Conservation (phyloP, 2,329 filamentous ascomycete species). For the Lizonia empirigonia region DNA sequence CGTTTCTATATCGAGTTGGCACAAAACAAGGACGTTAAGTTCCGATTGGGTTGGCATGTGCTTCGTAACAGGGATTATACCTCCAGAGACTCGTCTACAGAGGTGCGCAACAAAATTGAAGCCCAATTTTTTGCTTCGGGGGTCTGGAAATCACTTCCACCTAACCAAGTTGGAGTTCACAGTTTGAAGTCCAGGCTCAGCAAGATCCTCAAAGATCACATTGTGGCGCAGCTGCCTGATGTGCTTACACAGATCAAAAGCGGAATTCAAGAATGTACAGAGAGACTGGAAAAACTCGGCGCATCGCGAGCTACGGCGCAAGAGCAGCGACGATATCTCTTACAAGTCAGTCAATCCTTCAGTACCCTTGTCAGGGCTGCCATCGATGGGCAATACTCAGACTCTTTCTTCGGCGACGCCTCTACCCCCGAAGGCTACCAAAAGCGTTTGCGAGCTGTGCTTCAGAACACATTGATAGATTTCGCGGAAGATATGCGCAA, state of each 20-base stretch:
- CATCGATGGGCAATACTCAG: constrained; percentile 52
- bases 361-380: constrained; percentile 53
- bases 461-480: constrained; percentile 28
- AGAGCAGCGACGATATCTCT: constrained; percentile 58
- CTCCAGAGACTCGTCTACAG: constrained; percentile 25
- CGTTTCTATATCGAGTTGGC: constrained; percentile 46
- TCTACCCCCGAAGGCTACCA: constrained; percentile 20
- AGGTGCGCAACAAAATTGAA: constrained; percentile 50
- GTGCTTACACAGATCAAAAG: constrained; percentile 35
- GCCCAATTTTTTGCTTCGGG: constrained; percentile 41
- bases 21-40: constrained; percentile 47
- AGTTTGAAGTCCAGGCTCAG: constrained; percentile 27
- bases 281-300: constrained; percentile 55
- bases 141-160: constrained; percentile 46
- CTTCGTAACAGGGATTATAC: constrained; percentile 54
- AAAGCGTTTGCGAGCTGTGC: constrained; percentile 27
- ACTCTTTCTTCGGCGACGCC: constrained; percentile 55
- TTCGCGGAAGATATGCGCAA: constrained; percentile 25
- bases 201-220: constrained; percentile 30
- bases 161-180: constrained; percentile 26
- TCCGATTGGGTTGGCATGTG: constrained; percentile 59
- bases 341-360: constrained; percentile 53
- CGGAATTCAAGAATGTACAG: constrained; percentile 21
- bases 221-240: constrained; percentile 28
- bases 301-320: constrained; percentile 50